Evolutionary conservation across 805 yeast species (phyloP).

Genomic region (Wickerhamomyces strasburgensis): DNA sequence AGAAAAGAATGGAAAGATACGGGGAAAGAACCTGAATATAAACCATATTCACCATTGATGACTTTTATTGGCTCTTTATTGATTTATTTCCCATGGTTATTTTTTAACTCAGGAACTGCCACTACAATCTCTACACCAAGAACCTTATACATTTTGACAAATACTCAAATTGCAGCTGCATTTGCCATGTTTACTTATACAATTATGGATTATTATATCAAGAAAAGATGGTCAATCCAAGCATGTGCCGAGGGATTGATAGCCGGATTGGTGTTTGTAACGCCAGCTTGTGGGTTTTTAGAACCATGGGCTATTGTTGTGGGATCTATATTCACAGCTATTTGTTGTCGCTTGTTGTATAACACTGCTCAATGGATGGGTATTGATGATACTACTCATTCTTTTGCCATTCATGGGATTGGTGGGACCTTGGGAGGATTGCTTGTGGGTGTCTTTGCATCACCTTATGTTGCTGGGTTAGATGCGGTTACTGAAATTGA

Average conservation of each 20-base stretch:
- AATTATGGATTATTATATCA: constrained; percentile 75
- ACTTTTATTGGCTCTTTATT: constrained; percentile 82
- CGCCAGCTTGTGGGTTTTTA: constrained; percentile 88
- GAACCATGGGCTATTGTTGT: constrained; percentile 89
- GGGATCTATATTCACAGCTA: constrained; percentile 73
- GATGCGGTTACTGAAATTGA: constrained; percentile 79
- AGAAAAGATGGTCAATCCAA: constrained; percentile 85
- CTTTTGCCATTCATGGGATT: constrained; percentile 94
- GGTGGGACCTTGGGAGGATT: constrained; percentile 89
- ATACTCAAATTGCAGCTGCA: constrained; percentile 84
- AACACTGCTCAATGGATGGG: constrained; percentile 69
- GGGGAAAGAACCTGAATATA: constrained; percentile 52
- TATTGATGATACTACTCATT: constrained; percentile 90
- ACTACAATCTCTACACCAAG: constrained; percentile 76
- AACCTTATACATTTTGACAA: constrained; percentile 85
- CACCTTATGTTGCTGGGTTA: constrained; percentile 79
- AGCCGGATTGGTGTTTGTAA: constrained; percentile 96
- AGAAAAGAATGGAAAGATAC: constrained; percentile 44
- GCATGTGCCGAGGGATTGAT: constrained; percentile 93
- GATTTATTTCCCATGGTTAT: constrained; percentile 95
- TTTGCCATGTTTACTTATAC: constrained; percentile 90
- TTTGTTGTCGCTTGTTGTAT: constrained; percentile 82
- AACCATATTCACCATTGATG: constrained; percentile 90
- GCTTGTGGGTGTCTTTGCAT: constrained; percentile 82
- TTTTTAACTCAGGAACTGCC: constrained; percentile 82